Base-by-base conservation (phyloP, 495 filamentous ascomycete genomes). In the Penicillium crystallinum region DNA sequence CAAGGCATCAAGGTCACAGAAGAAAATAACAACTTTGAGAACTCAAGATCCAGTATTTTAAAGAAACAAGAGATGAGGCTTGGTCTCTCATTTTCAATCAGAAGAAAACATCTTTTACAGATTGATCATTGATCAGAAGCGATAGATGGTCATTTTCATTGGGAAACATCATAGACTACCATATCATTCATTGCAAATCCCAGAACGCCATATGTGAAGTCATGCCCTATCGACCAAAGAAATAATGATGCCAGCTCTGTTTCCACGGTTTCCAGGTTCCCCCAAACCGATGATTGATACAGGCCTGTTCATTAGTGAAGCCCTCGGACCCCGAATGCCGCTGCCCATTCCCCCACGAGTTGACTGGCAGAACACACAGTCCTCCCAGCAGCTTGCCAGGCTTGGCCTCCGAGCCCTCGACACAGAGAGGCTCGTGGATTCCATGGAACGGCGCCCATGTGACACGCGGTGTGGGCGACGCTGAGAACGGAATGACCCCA, bases 271-370 rank as follows among this genome's bases (percentile, higher is more conserved):
- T 75, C 72, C 72, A 75, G 7, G 61, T 64, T 18, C 67, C 55
- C 23, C 59, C 61, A 56, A 71, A 71, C 5, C 67, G 63, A 64
- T 72, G 74, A 52, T 76, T 74, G 0, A 76, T 48, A 53, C 74
- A 77, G 2, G 73, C 73, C 21, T 68, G 58, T 4, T 33, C 15
- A 36, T 63, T 69, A 0, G 39, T 18, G 49, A 72, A 70, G 1
- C 44, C 37, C 50, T 71, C 70, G 0, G 72, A 53, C 0, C 65
- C 63, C 49, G 69, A 73, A 43, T 77, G 70, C 39, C 69, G 54
- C 52, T 75, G 73, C 17, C 74, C 73, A 59, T 71, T 75, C 0
- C 65, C 73, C 73, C 74, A 77, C 1, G 64, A 69, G 60, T 68
- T 74, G 10, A 75, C 44, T 10, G 74, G 73, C 5, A 77, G 49